Evolutionary conservation across 768 basidiomycete genomes (phyloP), one percentile per base, ranked within the genome.

Genomic region (Russula abietina): DNA sequence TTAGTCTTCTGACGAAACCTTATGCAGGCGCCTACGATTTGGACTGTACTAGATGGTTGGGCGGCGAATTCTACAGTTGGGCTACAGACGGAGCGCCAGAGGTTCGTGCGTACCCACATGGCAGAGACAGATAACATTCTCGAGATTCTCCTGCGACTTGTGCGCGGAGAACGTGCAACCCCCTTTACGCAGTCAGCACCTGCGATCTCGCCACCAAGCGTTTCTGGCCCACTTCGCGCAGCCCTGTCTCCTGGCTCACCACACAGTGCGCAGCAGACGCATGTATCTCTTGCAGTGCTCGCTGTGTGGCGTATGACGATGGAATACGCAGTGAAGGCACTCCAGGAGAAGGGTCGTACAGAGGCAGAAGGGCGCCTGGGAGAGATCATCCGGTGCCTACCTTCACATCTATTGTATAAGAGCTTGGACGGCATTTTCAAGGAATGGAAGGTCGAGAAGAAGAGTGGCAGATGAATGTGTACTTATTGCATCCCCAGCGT

Each of bases 341-440:
- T 71, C 26, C 50, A 59, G 36, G 85, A 83, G 66, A 81, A 84
- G 73, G 88, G 87, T 16, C 87, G 85, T 73, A 71, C 64, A 7
- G 88, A 91, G 72, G 86, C 87, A 1, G 88, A 93, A 72, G 83
- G 83, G 67, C 81, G 83, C 62, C 79, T 93, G 38, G 88, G 90
- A 19, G 94, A 98, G 75, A 91, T 99, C 67, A 88, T 99, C 64
- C 81, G 92, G 70, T 88, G 85, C 71, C 72, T 99, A 65, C 96
- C 97, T 36, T 85, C 86, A 33, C 88, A 92, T 72, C 77, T 96
- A 67, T 81, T 95, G 64, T 90, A 91, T 76, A 91, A 91, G 76
- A 91, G 90, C 70, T 73, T 98, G 72, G 97, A 99, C 75, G 90
- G 91, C 33, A 90, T 98, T 69, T 98, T 94, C 77, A 91, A 91